A percentile compares a stretch with the other conserved stretches of the same genome.
Evolutionary conservation across 2,329 filamentous ascomycete genomes (phyloP).

Genomic region (Diplodia seriata): DNA sequence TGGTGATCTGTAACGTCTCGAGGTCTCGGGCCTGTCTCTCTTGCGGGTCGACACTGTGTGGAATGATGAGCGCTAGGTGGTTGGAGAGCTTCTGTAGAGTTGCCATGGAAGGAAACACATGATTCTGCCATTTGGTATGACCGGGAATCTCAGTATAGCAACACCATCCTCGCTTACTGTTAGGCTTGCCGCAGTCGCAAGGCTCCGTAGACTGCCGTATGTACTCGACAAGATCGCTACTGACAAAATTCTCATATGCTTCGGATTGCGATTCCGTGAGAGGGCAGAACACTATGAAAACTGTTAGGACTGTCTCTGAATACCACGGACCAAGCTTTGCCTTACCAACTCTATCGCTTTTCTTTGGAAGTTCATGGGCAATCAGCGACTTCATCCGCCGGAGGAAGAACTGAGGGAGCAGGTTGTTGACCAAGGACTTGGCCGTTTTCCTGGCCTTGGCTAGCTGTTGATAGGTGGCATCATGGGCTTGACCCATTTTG

Average conservation of each 20-base stretch:
- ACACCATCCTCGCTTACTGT: slow-evolving; percentile 80
- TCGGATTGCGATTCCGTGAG: slow-evolving; percentile 80
- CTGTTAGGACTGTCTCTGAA: neutral
- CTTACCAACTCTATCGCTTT: slow-evolving; percentile 79
- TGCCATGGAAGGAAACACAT: slow-evolving; percentile 85
- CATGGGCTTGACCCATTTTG: slow-evolving; percentile 87
- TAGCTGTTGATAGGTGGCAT: slow-evolving; percentile 83
- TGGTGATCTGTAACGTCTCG: slow-evolving; percentile 72
- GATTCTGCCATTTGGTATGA: slow-evolving; percentile 72
- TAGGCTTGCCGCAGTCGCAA: slow-evolving; percentile 71
- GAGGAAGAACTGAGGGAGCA: slow-evolving; percentile 88
- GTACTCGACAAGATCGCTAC: slow-evolving; percentile 70
- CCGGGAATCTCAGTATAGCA: slow-evolving; percentile 66
- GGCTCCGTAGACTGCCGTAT: slow-evolving; percentile 71
- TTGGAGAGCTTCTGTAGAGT: slow-evolving; percentile 88
- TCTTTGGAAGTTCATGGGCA: slow-evolving; percentile 89
- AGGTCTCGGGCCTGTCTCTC: slow-evolving; percentile 83
- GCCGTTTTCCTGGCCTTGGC: slow-evolving; percentile 82
- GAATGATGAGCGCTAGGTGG: slow-evolving; percentile 88
- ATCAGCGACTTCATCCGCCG: slow-evolving; percentile 93
- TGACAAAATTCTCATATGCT: slow-evolving; percentile 84
- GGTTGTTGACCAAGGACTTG: slow-evolving; percentile 81
- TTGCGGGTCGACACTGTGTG: slow-evolving; percentile 65
- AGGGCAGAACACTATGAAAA: slow-evolving; percentile 76
- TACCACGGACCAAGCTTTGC: no score